Evolutionary conservation across 257 asterid species (phyloP).

Genomic region (Voacanga thouarsii): DNA sequence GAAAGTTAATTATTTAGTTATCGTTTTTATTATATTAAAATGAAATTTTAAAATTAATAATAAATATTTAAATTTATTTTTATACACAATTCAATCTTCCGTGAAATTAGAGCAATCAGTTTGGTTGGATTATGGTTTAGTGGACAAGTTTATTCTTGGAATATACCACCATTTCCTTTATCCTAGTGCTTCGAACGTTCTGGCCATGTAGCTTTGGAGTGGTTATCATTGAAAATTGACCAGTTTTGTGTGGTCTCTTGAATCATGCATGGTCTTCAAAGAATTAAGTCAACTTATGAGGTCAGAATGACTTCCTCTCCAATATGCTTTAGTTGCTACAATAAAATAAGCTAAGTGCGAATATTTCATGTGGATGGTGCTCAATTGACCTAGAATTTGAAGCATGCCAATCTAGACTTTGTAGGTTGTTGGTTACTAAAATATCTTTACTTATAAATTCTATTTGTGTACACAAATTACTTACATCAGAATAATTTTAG

Average conservation of each 20-base stretch:
- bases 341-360: background rate
- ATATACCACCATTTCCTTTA: conserved; percentile 36
- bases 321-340: background rate
- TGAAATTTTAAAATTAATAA: too few species aligned
- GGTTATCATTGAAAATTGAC: conserved; percentile 21
- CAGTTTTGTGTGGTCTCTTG: background rate
- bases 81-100: too few species aligned
- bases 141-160: conserved; percentile 40
- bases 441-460: too few species aligned
- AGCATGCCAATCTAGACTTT: background rate
- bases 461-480: too few species aligned
- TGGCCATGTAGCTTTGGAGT: conserved; percentile 10
- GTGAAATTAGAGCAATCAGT: background rate
- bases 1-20: too few species aligned
- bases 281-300: conserved; percentile 11
- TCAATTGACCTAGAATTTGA: conserved; percentile 1
- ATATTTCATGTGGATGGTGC: background rate
- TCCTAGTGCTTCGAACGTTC: conserved; percentile 26
- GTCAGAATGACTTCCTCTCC: background rate
- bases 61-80: too few species aligned
- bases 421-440: too few species aligned
- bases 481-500: too few species aligned
- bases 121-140: background rate
- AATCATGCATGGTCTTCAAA: conserved; percentile 5
- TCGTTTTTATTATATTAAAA: too few species aligned